These are phyloP conservation scores for Blastobotrys capitulatus DNA, from an alignment of 1,139 yeast species.

Conservation along the genomic window DNA sequence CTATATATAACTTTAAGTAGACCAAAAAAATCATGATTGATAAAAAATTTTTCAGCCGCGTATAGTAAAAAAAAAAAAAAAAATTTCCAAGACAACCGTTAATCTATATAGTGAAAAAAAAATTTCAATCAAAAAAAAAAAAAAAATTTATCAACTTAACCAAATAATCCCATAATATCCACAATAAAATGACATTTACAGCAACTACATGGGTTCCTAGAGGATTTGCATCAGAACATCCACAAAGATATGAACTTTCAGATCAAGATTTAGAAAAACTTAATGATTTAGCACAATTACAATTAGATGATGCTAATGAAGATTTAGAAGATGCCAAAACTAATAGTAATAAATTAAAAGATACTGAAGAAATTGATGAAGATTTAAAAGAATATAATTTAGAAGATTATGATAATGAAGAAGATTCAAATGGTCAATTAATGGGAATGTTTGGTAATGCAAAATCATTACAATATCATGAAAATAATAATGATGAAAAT, in stretches of 20 bases:
- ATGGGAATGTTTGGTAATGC: conserved; percentile 37
- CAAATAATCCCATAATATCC: too few species aligned
- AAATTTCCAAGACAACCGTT: background rate
- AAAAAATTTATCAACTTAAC: background rate
- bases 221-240: conserved; percentile 91
- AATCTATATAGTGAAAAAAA: too few species aligned
- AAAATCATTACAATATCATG: conserved; percentile 48
- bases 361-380: conserved; percentile 38
- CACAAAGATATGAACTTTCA: conserved; percentile 79
- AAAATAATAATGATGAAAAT: conserved; percentile 49
- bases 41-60: conserved; percentile 3
- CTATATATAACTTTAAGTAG: too few species aligned
- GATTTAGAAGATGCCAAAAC: conserved; percentile 12
- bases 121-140: background rate
- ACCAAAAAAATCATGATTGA: too few species aligned
- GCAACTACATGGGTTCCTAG: conserved; percentile 95
- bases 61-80: background rate
- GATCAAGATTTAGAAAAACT: conserved; percentile 94
- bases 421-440: conserved; percentile 42
- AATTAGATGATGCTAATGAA: conserved; percentile 40
- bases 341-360: conserved; percentile 19
- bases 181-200: conserved; percentile 60
- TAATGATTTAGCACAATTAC: conserved; percentile 75
- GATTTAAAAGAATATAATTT: conserved; percentile 84
- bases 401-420: conserved; percentile 77